Evolutionary conservation across 1,139 yeast species (phyloP).

Genomic region (Zygosaccharomyces pseudobailii): DNA sequence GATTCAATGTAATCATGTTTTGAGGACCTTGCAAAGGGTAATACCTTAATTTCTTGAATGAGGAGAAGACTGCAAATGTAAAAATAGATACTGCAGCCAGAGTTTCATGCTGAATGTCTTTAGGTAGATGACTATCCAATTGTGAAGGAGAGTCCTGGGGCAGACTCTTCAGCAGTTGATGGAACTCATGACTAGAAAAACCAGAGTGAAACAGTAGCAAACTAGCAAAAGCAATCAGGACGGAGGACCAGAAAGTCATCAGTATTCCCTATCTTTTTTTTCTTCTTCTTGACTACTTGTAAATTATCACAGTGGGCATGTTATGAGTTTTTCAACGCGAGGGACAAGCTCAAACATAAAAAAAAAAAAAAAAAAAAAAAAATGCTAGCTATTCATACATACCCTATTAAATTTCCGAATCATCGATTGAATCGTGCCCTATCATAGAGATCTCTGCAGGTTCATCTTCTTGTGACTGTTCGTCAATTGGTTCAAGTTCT

Average conservation of each 20-base stretch:
- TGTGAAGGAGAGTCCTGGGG: slow-evolving; percentile 3
- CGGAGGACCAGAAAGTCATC: background rate
- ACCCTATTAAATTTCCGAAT: slow-evolving; percentile 11
- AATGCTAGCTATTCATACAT: slow-evolving; percentile 1
- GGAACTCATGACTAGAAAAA: slow-evolving; percentile 33
- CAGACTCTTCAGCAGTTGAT: slow-evolving; percentile 23
- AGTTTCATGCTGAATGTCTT: slow-evolving; percentile 30
- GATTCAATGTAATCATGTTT: slow-evolving; percentile 16
- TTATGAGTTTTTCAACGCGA: slow-evolving; percentile 1
- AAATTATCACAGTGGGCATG: background rate
- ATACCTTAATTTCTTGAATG: slow-evolving; percentile 25
- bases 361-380: background rate
- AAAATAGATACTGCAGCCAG: slow-evolving; percentile 23
- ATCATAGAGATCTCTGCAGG: slow-evolving; percentile 10
- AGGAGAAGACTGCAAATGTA: slow-evolving; percentile 23
- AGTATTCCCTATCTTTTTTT: background rate
- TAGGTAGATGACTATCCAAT: slow-evolving; percentile 19
- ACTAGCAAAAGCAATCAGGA: slow-evolving; percentile 1
- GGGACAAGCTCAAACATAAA: background rate
- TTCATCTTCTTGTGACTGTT: slow-evolving; percentile 7
- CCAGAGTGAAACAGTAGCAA: slow-evolving; percentile 31
- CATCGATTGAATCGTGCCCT: slow-evolving; percentile 11
- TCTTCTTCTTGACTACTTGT: background rate
- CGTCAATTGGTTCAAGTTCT: slow-evolving; percentile 1
- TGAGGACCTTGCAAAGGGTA: slow-evolving; percentile 22